Evolutionary conservation across 2,329 filamentous ascomycete genomes (phyloP), one percentile per base, ranked within the genome.

Genomic region (Neopestalotiopsis rosae): DNA sequence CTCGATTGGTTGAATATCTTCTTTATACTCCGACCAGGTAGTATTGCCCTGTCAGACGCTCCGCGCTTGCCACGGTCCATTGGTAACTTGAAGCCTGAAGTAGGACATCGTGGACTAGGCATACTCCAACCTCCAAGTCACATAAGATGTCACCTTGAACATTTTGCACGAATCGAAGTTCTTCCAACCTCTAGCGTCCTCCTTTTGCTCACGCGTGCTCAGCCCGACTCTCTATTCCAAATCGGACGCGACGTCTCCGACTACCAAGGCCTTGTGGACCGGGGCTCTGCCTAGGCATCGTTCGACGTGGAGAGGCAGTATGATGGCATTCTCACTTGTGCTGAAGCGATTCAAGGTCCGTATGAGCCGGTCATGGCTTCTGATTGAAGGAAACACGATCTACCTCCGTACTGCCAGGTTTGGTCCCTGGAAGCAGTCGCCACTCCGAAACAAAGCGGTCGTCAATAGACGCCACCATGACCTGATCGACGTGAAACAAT

Each of bases 321-420:
- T 2, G 17, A 52, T 20, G 20, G 45, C 17, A 52, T 9, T 13
- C 32, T 13, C 12, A 20, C 14, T 17, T 17, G 17, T 10, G 9
- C 17, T n/a, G 28, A 34, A 30, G 57, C 28, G 30, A 40, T n/a
- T 28, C 32, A 40, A 62, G 59, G 32, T 14, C 17, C n/a, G 3
- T 34, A 62, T 17, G 12, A n/a, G 13, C 28, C 28, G 32, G 20
- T 17, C 28, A n/a, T 34, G 59, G 17, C 5, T n/a, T 14, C 9
- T 62, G 59, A 62, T 62, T 62, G 59, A 62, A 62, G 59, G 59
- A 62, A 62, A 34, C 59, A n/a, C n/a, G 3, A 7, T 20, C n/a
- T 38, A 38, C 32, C 5, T 62, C 59, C 14, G 59, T 30, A n/a
- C 28, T 62, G 20, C n/a, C 59, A 40, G n/a, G 4, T 62, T 20